A percentile compares a stretch with the other conserved stretches of the same genome.
phyloP scores from a whole-genome alignment of 768 basidiomycete species.

The Calocybe gangraenosa region DNA sequence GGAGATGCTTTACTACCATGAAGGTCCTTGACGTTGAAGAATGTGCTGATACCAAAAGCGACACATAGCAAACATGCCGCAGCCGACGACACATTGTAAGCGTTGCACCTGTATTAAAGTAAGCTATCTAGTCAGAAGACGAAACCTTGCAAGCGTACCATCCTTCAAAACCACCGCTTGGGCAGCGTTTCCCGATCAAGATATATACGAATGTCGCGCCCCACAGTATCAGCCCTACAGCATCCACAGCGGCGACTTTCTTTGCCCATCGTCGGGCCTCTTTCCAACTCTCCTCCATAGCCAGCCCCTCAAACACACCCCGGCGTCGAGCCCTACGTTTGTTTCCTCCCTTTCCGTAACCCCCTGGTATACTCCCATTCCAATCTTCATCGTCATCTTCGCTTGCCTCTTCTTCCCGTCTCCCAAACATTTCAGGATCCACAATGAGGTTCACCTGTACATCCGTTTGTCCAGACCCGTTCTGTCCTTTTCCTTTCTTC shows the following conservation, averaged over 20 bases:
- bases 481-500: slow-evolving; percentile 33
- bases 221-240: slow-evolving; percentile 47
- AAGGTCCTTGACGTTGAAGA: slow-evolving; percentile 66
- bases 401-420: slow-evolving; percentile 28
- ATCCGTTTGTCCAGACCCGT: slow-evolving; percentile 37
- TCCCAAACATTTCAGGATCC: slow-evolving; percentile 55
- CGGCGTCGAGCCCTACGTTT: slow-evolving; percentile 36
- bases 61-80: slow-evolving; percentile 55
- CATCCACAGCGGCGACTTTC: slow-evolving; percentile 49
- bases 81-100: slow-evolving; percentile 65
- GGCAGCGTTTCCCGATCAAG: slow-evolving; percentile 58
- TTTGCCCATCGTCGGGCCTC: slow-evolving; percentile 48
- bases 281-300: slow-evolving; percentile 63
- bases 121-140: background rate
- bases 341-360: slow-evolving; percentile 27
- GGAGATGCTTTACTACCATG: slow-evolving; percentile 58
- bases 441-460: slow-evolving; percentile 75
- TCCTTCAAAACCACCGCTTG: slow-evolving; percentile 56
- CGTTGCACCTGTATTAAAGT: slow-evolving; percentile 51
- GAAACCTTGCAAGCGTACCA: slow-evolving; percentile 41
- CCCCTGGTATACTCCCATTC: slow-evolving; percentile 32
- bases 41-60: slow-evolving; percentile 50
- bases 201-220: slow-evolving; percentile 56
- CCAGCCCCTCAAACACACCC: slow-evolving; percentile 55
- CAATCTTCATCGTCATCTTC: slow-evolving; percentile 36